Percentiles rank a stretch among this genome's conserved stretches.
These are phyloP conservation scores for Fomes fomentarius DNA, from an alignment of 1,284 basidiomycete species.

Conservation along the genomic window DNA sequence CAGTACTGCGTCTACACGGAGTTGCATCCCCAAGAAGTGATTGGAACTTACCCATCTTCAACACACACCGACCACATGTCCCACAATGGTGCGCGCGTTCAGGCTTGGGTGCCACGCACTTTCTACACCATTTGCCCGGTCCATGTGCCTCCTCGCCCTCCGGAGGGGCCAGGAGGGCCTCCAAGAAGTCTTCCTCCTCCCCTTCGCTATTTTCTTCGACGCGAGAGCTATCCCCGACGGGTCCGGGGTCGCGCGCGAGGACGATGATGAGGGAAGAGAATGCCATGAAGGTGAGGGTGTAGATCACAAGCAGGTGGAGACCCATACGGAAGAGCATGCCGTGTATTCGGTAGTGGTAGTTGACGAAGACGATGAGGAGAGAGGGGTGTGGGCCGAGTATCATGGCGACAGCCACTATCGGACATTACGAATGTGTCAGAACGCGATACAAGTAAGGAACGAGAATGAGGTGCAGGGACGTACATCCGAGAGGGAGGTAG, in stretches of 20 bases:
- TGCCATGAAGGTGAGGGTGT: conserved; percentile 65
- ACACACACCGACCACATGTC: conserved; percentile 73
- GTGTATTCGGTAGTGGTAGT: conserved; percentile 63
- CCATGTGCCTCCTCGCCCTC: conserved; percentile 48
- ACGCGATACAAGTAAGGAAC: neutral
- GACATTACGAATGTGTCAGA: neutral
- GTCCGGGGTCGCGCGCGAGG: conserved; percentile 73
- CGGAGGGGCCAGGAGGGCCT: conserved; percentile 57
- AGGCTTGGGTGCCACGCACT: conserved; percentile 79
- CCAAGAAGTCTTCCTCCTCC: conserved; percentile 56
- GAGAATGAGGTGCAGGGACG: conserved; percentile 32
- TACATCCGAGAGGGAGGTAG: conserved; percentile 58
- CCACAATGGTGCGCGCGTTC: conserved; percentile 77
- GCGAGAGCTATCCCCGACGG: conserved; percentile 41
- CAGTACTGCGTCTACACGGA: neutral
- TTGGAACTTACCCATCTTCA: conserved; percentile 85
- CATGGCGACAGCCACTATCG: conserved; percentile 56
- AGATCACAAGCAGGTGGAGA: conserved; percentile 57
- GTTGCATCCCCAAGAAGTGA: conserved; percentile 4
- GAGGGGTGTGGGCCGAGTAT: conserved; percentile 76
- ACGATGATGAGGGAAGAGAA: conserved; percentile 75
- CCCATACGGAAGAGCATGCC: conserved; percentile 49
- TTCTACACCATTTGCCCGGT: conserved; percentile 74
- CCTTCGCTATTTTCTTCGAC: conserved; percentile 37
- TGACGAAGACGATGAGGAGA: conserved; percentile 63